Evolutionary conservation across 1,284 basidiomycete species (phyloP).

Genomic region (Fomitopsis palustris): DNA sequence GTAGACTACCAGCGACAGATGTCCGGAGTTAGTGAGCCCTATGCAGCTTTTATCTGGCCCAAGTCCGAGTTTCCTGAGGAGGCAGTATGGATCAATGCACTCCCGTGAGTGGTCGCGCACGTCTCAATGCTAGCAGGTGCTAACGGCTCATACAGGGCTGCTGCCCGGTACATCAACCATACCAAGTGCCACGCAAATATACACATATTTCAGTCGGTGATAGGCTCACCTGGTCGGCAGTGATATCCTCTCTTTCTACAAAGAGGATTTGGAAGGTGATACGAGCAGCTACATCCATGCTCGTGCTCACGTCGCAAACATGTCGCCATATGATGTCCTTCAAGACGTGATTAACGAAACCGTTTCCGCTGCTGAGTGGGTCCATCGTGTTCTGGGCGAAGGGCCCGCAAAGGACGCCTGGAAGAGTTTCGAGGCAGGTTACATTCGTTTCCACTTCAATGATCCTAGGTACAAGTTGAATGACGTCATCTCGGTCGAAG

Average conservation of each 20-base stretch:
- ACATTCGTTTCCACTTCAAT: not conserved
- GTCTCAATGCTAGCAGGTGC: not conserved
- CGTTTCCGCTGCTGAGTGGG: conserved; percentile 5
- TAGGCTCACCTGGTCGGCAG: not conserved
- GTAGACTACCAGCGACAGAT: not conserved
- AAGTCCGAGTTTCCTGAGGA: not conserved
- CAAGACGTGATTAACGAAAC: conserved; percentile 10
- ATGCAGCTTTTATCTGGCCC: not conserved
- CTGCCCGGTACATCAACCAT: not conserved
- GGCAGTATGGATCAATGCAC: not conserved
- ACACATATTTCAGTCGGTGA: not conserved
- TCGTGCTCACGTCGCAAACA: conserved; percentile 5
- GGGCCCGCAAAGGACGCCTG: conserved; percentile 7
- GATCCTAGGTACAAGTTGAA: not conserved
- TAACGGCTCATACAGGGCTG: not conserved
- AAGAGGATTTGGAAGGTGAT: conserved; percentile 15
- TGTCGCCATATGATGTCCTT: not conserved
- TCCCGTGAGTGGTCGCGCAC: not conserved
- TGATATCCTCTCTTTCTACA: conserved; percentile 18
- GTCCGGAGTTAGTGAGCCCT: not conserved
- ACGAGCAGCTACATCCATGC: conserved; percentile 9
- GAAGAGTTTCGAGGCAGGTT: conserved; percentile 12
- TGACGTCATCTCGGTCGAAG: no score
- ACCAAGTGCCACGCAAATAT: not conserved
- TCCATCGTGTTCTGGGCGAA: conserved; percentile 6